Percentiles rank a stretch among this genome's conserved stretches.
phyloP scores from a whole-genome alignment of 108 stramenopile genomes.

The Pseudonitzschia delicatissima region DNA sequence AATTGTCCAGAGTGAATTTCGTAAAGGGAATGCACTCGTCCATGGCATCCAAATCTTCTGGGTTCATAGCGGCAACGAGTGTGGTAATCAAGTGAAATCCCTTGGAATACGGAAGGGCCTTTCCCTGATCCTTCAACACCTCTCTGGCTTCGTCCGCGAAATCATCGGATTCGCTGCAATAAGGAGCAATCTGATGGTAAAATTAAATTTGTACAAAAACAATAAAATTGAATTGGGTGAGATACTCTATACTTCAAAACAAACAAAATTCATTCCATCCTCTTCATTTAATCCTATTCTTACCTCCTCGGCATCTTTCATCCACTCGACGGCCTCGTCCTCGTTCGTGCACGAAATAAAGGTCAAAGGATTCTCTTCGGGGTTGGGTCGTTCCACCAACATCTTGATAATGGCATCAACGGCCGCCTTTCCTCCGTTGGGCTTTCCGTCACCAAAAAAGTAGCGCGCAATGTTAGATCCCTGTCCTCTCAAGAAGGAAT shows the following conservation, averaged over 20 bases:
- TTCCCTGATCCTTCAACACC: conserved; percentile 48
- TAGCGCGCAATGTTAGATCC: conserved; percentile 40
- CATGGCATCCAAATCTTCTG: conserved; percentile 61
- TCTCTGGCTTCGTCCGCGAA: conserved; percentile 39
- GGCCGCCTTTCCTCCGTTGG: conserved; percentile 45
- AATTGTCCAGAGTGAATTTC: conserved; percentile 43
- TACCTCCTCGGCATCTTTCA: conserved; percentile 54
- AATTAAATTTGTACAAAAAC: no score
- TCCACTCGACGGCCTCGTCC: conserved; percentile 60
- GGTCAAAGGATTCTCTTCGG: conserved; percentile 43
- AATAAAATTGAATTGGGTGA: no score
- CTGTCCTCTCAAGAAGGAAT: conserved; percentile 34
- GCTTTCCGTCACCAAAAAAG: conserved; percentile 51
- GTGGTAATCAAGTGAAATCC: conserved; percentile 46
- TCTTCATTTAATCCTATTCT: no score
- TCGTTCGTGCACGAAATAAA: conserved; percentile 51
- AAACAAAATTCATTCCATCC: no score
- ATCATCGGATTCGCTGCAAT: conserved; percentile 50
- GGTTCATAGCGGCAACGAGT: conserved; percentile 48
- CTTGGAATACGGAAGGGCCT: conserved; percentile 41
- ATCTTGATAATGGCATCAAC: conserved; percentile 36
- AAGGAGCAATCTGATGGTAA: conserved; percentile 26
- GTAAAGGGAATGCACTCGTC: conserved; percentile 56
- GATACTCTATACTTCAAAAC: no score
- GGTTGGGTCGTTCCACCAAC: conserved; percentile 37